Evolutionary conservation across 2,329 filamentous ascomycete species (phyloP).

Genomic region (Alternaria sp.): DNA sequence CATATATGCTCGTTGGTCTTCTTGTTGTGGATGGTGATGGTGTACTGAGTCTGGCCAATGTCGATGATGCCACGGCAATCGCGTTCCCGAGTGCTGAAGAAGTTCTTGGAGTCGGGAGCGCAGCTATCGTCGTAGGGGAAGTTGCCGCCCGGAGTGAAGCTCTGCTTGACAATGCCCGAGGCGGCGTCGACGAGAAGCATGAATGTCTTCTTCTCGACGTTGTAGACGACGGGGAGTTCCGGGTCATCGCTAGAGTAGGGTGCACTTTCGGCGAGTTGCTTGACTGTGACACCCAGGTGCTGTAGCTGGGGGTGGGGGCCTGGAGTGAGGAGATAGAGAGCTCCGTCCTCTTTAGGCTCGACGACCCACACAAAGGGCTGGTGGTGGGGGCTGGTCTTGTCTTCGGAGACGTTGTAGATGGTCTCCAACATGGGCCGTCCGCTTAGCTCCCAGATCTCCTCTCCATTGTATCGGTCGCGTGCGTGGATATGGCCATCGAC

Average conservation of each 20-base stretch:
- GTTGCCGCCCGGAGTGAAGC: constrained; percentile 78
- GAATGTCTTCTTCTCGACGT: constrained; percentile 88
- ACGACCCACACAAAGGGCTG: constrained; percentile 96
- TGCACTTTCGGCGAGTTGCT: constrained; percentile 83
- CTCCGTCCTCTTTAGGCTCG: constrained; percentile 87
- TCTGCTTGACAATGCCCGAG: constrained; percentile 82
- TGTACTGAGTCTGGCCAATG: constrained; percentile 89
- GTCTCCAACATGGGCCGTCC: constrained; percentile 92
- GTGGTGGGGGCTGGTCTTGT: constrained; percentile 58
- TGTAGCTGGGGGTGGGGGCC: constrained; percentile 68
- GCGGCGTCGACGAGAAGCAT: constrained; percentile 89
- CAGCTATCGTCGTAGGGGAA: constrained; percentile 80
- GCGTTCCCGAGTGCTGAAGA: constrained; percentile 58
- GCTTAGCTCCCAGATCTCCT: constrained; percentile 84
- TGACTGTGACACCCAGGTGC: constrained; percentile 78
- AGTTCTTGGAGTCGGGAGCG: constrained; percentile 66
- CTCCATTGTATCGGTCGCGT: constrained; percentile 85
- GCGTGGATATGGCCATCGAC: constrained; percentile 97
- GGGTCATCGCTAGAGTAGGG: constrained; percentile 78
- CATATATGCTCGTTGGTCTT: constrained; percentile 80
- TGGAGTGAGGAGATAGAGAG: constrained; percentile 85
- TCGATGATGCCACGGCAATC: constrained; percentile 84
- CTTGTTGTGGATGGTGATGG: constrained; percentile 80
- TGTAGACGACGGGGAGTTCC: constrained; percentile 78
- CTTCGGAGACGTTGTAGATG: constrained; percentile 70